Base-by-base conservation (phyloP, 2,329 filamentous ascomycete genomes). In the Alternaria angustiovoidea region DNA sequence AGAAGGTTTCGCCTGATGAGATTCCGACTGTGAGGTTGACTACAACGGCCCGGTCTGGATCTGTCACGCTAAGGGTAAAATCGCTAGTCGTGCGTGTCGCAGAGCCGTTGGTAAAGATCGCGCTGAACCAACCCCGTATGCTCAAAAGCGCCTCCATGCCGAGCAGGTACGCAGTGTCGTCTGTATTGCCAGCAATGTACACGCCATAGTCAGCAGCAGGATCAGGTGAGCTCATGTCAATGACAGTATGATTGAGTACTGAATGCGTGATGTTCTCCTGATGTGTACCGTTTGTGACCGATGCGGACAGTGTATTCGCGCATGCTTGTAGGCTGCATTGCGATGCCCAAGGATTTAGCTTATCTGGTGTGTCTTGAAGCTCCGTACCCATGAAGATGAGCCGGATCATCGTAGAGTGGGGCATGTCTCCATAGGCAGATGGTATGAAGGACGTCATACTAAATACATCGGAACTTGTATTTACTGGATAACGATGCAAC, bases 401-500 rank as follows among this genome's bases (percentile, higher is more conserved):
- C 7, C 56, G 53, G 22, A 64, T 60, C 49, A 64, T 43, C 8
- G 62, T 64, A 16, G 62, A 64, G 26, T 64, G 59, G 16, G 62
- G 59, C 62, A 64, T 64, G 16, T 64, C 57, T 18, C 62, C 62
- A 41, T 64, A 64, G 14, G 62, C 62, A 16, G 59, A 64, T 22
- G 60, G 62, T 20, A 64, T 64, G 49, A 63, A 60, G n/a, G 62
- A 64, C 18, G 62, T 63, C 62, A 64, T 64, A 42, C 62, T 64
- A 42, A 64, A 64, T 9, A 63, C 59, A n/a, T 64, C 62, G n/a
- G 62, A 64, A 30, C 62, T 63, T 14, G 56, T 62, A 32, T 64
- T 64, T 49, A 64, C 46, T 38, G 7, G 14, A 26, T 2, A n/a
- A 49, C 1, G 30, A 18, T 36, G 8, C 28, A 34, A 14, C 12